Conservation (phyloP, 768 basidiomycete species). For the Agrocybe pediades region DNA sequence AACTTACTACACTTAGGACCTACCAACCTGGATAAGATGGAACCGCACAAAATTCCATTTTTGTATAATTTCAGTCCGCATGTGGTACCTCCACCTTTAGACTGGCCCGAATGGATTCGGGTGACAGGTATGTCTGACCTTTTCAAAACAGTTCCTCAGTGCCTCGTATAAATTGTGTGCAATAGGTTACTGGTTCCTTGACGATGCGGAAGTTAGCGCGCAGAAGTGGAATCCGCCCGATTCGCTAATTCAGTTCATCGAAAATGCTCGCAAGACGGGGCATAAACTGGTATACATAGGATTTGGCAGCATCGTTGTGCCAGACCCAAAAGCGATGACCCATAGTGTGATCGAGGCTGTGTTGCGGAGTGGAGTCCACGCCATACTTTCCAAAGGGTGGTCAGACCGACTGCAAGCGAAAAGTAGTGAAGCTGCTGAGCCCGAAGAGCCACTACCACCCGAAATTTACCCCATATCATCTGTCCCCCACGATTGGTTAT, state of each 20-base stretch:
- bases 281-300: constrained; percentile 98
- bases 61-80: constrained; percentile 95
- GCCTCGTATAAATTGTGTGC: background rate
- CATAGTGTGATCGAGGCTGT: constrained; percentile 89
- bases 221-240: constrained; percentile 89
- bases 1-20: constrained; percentile 72
- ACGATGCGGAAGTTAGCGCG: constrained; percentile 86
- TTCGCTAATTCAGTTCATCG: constrained; percentile 81
- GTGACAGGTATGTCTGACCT: constrained; percentile 63
- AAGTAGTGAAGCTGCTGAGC: constrained; percentile 55
- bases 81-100: constrained; percentile 89
- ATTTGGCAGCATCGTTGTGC: constrained; percentile 96
- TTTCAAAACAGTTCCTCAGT: background rate
- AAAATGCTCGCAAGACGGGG: constrained; percentile 66
- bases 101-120: constrained; percentile 99
- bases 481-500: constrained; percentile 96
- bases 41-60: constrained; percentile 97
- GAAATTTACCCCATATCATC: constrained; percentile 86
- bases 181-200: constrained; percentile 94
- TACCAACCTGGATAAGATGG: constrained; percentile 93
- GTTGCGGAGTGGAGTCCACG: constrained; percentile 81
- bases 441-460: constrained; percentile 70
- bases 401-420: constrained; percentile 85
- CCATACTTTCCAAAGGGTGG: constrained; percentile 98
- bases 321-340: constrained; percentile 93